Evolutionary conservation across 1,284 basidiomycete species (phyloP), one percentile per base, ranked within the genome.

Genomic region (Retiboletus flavoniger): DNA sequence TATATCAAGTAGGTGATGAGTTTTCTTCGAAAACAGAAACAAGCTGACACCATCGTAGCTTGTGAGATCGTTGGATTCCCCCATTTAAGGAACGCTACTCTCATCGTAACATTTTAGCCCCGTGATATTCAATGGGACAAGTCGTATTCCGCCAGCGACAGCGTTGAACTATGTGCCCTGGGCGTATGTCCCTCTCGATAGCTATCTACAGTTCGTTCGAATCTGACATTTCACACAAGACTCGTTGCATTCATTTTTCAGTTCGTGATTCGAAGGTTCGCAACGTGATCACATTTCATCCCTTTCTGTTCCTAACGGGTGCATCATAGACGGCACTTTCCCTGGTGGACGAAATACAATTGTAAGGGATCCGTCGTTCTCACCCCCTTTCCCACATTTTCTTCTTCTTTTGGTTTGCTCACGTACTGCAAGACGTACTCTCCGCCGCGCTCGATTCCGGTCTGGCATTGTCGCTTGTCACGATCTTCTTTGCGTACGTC

Each of bases 281-380:
- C 29, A 24, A n/a, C 28, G 3, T 31, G 63, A 4, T 31, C 61
- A 31, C 62, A 68, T 46, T 73, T 72, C 7, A 8, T 19, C 10
- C 6, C 14, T 60, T 58, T 6, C n/a, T 17, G 4, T 74, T 74
- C 64, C 78, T 76, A 72, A 71, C 63, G 24, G 74, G 13, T 7
- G 10, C 7, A 71, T 50, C 8, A 4, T 48, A 76, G 77, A 56
- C 73, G 78, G 44, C 74, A 81, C 60, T 89, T 88, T 72, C 71
- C 78, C 0, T 87, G 84, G 83, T 89, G 86, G 87, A 77, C 79
- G 17, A 87, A 87, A 71, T 87, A 84, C 70, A 86, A 87, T 65
- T 86, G 78, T 78, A 57, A 42, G 51, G 53, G 3, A 5, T 40
- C 19, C 8, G 4, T 40, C 39, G 5, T 16, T 41, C 21, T 24